These are phyloP conservation scores for Xerocomus spinulosus DNA, from an alignment of 768 basidiomycete species.

Conservation along the genomic window DNA sequence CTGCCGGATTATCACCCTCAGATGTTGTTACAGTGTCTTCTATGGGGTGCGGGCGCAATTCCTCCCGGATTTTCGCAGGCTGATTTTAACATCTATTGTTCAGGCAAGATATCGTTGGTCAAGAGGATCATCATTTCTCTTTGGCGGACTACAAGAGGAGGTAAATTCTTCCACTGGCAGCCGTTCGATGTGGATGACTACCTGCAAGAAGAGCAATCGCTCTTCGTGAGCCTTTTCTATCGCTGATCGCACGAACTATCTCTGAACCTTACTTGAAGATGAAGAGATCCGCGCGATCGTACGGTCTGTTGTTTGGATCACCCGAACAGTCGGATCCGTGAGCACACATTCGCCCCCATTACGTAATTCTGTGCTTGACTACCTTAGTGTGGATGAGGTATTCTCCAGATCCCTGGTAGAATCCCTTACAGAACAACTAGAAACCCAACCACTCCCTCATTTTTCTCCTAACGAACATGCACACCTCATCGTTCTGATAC, in stretches of 20 bases:
- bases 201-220: slow-evolving; percentile 16
- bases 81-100: slow-evolving; percentile 3
- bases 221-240: slow-evolving; percentile 18
- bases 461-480: slow-evolving; percentile 78
- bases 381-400: slow-evolving; percentile 41
- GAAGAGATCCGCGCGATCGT: slow-evolving; percentile 31
- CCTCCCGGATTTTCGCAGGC: not conserved
- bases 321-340: slow-evolving; percentile 44
- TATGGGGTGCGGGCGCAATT: slow-evolving; percentile 67
- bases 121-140: slow-evolving; percentile 76
- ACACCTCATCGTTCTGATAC: slow-evolving; percentile 77
- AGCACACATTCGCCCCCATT: slow-evolving; percentile 12
- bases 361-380: slow-evolving; percentile 3
- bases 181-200: slow-evolving; percentile 51
- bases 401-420: slow-evolving; percentile 61
- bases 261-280: slow-evolving; percentile 7
- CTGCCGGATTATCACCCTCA: slow-evolving; percentile 91
- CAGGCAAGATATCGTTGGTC: slow-evolving; percentile 83
- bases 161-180: slow-evolving; percentile 35
- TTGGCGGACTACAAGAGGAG: slow-evolving; percentile 30
- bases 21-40: slow-evolving; percentile 83
- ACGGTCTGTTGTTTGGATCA: slow-evolving; percentile 52
- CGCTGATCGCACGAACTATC: not conserved
- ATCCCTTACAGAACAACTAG: slow-evolving; percentile 59
- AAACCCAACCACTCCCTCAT: slow-evolving; percentile 60